Conservation (phyloP, 306 rosid genomes). For the Senna tora region DNA sequence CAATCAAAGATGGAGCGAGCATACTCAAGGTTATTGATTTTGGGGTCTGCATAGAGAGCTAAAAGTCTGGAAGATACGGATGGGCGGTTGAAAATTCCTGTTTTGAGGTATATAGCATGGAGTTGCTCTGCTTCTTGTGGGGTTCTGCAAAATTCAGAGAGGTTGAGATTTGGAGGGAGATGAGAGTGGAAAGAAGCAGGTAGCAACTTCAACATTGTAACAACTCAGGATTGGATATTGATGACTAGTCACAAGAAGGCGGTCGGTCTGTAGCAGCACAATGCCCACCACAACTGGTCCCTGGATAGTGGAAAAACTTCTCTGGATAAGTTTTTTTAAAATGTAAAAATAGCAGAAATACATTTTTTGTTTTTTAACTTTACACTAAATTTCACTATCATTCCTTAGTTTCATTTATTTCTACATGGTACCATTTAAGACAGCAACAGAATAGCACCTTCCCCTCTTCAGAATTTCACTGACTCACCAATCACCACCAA, state of each 20-base stretch:
- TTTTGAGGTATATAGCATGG: slow-evolving; percentile 54
- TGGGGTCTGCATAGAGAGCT: slow-evolving; percentile 53
- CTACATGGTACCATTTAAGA: no score
- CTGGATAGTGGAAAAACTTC: neutral
- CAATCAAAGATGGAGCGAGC: slow-evolving; percentile 48
- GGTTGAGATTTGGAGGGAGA: slow-evolving; percentile 31
- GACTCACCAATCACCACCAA: no score
- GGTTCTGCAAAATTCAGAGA: slow-evolving; percentile 33
- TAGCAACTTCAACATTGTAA: slow-evolving; percentile 35
- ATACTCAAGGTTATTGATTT: slow-evolving; percentile 50
- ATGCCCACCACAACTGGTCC: neutral
- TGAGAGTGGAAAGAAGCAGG: slow-evolving; percentile 31
- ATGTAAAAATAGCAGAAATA: no score
- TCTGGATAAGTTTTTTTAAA: no score
- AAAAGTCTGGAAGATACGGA: slow-evolving; percentile 48
- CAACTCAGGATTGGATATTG: neutral
- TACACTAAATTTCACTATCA: no score
- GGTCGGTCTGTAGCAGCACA: neutral
- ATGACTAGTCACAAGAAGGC: neutral
- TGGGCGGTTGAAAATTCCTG: slow-evolving; percentile 50
- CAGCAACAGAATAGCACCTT: no score
- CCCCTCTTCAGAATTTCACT: no score
- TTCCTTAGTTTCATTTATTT: no score
- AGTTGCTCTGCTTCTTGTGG: slow-evolving; percentile 42
- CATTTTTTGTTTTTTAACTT: no score